These are phyloP conservation scores for Penicillium paradoxum DNA, from an alignment of 495 filamentous ascomycete species.

Conservation along the genomic window DNA sequence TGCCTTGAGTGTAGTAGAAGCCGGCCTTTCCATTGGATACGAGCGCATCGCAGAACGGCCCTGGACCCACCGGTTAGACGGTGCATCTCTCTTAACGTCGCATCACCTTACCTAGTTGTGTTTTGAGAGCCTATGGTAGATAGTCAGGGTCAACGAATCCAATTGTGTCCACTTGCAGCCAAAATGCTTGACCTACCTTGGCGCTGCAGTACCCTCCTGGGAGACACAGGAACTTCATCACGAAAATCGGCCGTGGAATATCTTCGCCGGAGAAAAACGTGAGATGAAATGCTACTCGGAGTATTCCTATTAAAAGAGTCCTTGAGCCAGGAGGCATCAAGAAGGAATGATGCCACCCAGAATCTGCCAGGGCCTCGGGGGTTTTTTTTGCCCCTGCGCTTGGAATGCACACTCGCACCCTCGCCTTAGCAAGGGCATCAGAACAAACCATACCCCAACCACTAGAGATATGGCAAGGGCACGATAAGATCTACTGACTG, in stretches of 20 bases:
- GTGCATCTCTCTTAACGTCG: background rate
- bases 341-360: conserved; percentile 1
- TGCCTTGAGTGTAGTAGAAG: conserved; percentile 28
- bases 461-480: background rate
- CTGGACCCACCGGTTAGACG: conserved; percentile 7
- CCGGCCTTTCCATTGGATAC: conserved; percentile 5
- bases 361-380: conserved; percentile 9
- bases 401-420: conserved; percentile 20
- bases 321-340: background rate
- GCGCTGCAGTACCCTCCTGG: conserved; percentile 24
- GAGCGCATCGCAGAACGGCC: conserved; percentile 18
- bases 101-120: conserved; percentile 23
- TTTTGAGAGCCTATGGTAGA: conserved; percentile 17
- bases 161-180: background rate
- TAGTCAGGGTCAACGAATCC: background rate
- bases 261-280: background rate
- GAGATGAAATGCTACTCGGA: background rate
- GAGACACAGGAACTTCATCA: conserved; percentile 30
- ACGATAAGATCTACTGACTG: conserved; percentile 3
- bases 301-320: background rate
- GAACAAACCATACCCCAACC: background rate
- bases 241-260: background rate
- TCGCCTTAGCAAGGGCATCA: conserved; percentile 23
- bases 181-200: conserved; percentile 12
- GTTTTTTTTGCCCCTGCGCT: conserved; percentile 12